Conservation (phyloP, 1,284 basidiomycete genomes). For the Sanguinoderma infundibulare region DNA sequence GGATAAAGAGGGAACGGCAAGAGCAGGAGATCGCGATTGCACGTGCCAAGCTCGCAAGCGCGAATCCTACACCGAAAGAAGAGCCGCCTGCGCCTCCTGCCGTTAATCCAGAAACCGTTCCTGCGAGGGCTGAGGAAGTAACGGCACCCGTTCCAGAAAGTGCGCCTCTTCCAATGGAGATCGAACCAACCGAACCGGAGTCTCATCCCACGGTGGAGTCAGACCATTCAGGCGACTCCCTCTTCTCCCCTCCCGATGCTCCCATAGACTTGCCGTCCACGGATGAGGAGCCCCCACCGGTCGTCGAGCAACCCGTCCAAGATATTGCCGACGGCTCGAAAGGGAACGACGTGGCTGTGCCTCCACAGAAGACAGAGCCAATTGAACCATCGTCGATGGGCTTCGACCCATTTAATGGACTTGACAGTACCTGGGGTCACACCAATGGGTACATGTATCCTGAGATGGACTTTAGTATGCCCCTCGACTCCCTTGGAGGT, state of each 20-base stretch:
- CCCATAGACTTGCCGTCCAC: constrained; percentile 18
- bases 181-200: constrained; percentile 15
- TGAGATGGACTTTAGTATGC: constrained; percentile 51
- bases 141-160: background rate
- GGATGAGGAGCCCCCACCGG: constrained; percentile 15
- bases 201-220: constrained; percentile 16
- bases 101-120: background rate
- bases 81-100: background rate
- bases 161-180: background rate
- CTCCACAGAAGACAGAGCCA: background rate
- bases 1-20: constrained; percentile 63
- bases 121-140: background rate
- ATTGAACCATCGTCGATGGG: background rate
- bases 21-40: constrained; percentile 22
- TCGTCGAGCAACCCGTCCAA: background rate
- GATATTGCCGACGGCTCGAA: background rate
- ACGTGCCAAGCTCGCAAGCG: constrained; percentile 13
- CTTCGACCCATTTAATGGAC: constrained; percentile 30
- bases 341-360: background rate
- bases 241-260: constrained; percentile 29
- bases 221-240: constrained; percentile 27
- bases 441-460: constrained; percentile 45
- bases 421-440: constrained; percentile 46
- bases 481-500: constrained; percentile 42
- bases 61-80: background rate